Base-by-base conservation (phyloP, 2,329 filamentous ascomycete species). In the Hypoxylon sp. region DNA sequence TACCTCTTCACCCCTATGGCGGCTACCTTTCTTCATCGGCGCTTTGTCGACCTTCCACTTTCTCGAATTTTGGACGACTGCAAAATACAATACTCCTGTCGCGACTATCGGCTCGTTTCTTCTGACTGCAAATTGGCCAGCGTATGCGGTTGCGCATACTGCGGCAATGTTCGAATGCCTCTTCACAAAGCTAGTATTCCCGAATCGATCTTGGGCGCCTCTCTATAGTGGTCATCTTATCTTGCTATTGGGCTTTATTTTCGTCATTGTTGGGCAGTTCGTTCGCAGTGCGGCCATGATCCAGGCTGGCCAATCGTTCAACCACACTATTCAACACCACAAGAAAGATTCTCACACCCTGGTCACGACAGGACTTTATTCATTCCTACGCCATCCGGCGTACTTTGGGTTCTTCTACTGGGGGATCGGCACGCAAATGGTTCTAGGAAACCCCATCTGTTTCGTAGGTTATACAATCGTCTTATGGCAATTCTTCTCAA, bases 331-430 rank as follows among this genome's bases (percentile, higher is more conserved):
- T 7, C 93, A 96, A 79, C 88, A 87, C 69, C 88, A 84, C 68
- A 91, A 89, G 75, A 86, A 89, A 3, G 79, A 80, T 6, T 89
- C 88, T 1, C 96, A 99, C 79, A 84, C 84, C 50, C 86, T 99
- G n/a, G 92, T 99, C 2, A 97, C 91, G 0, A 84, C 83, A 28
- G 96, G 96, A 0, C 82, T 98, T 34, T 99, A 98, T 79, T 82
- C 83, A 6, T 79, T 86, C 48, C 82, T 97, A 57, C 85, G 96
- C 23, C 96, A 99, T 79, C 96, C 96, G 11, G 92, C 91, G 65
- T 99, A 99, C 81, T 98, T 98, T 82, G 96, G 95, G 2, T 99
- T 98, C 83, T 99, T 97, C 80, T 98, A 94, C 90, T 99, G 95
- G 95, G 93, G 93, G 0, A 76, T 98, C n/a, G 96, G 96, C 4